A percentile compares a stretch with the other conserved stretches of the same genome.
These are phyloP conservation scores for Ocimum tenuiflorum DNA, from an alignment of 257 asterid genomes.

Conservation along the genomic window DNA sequence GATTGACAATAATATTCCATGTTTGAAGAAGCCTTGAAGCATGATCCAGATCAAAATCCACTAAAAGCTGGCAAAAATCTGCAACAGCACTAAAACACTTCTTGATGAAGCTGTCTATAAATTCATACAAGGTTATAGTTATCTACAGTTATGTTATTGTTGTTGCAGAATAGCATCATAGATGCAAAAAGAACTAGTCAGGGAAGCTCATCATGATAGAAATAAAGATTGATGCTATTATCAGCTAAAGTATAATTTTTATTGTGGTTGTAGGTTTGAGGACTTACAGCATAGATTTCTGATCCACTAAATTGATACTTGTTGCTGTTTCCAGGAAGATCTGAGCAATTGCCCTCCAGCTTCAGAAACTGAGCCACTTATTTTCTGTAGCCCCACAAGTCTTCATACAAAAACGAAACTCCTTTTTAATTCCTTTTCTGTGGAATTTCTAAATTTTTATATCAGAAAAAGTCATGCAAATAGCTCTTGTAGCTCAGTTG, in stretches of 20 bases:
- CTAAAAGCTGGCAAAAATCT: background rate
- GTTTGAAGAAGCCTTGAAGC: too few relatives aligned
- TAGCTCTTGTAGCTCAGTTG: constrained; percentile 77
- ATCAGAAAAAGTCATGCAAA: too few relatives aligned
- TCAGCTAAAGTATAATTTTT: constrained; percentile 17
- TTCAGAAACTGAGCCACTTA: constrained; percentile 30
- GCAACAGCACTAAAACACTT: background rate
- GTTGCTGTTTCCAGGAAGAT: constrained; percentile 31
- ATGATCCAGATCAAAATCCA: background rate
- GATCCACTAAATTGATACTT: constrained; percentile 41
- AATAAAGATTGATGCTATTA: background rate
- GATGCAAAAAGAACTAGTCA: constrained; percentile 63
- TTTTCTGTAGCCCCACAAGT: constrained; percentile 37
- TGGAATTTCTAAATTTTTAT: too few relatives aligned
- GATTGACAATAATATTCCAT: too few relatives aligned
- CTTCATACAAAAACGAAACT: too few relatives aligned
- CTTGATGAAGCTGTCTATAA: constrained; percentile 9
- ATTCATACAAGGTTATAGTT: too few relatives aligned
- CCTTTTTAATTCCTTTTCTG: too few relatives aligned
- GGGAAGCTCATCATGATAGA: constrained; percentile 49
- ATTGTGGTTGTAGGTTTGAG: constrained; percentile 13
- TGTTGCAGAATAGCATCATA: constrained; percentile 41
- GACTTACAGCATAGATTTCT: constrained; percentile 53
- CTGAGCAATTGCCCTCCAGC: constrained; percentile 20
- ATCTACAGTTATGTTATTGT: constrained; percentile 16